A percentile compares a stretch with the other conserved stretches of the same genome.
Evolutionary conservation across 202 grass and related monocot species (phyloP).

Genomic region (Elaeis oleifera): DNA sequence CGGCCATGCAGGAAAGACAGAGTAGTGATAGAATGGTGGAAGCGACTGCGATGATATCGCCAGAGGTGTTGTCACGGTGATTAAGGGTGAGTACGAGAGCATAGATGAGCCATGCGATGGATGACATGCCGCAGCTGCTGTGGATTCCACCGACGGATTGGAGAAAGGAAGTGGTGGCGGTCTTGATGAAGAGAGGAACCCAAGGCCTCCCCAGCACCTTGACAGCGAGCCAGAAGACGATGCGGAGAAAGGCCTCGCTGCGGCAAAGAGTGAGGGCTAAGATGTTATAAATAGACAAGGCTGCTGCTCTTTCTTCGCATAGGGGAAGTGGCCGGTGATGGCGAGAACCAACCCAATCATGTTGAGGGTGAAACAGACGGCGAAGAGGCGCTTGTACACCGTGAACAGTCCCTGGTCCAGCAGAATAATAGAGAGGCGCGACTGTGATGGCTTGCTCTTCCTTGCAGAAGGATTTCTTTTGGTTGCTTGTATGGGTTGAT

Average conservation of each 20-base stretch:
- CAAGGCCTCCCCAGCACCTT: slow-evolving; percentile 29
- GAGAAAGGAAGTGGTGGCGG: slow-evolving; percentile 33
- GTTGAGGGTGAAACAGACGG: slow-evolving; percentile 34
- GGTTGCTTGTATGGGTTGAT: background rate
- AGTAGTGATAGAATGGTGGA: slow-evolving; percentile 41
- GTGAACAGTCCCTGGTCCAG: slow-evolving; percentile 69
- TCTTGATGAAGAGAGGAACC: slow-evolving; percentile 42
- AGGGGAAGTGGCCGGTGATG: slow-evolving; percentile 30
- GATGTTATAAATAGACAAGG: slow-evolving; percentile 60
- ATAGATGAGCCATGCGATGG: slow-evolving; percentile 55
- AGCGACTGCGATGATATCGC: slow-evolving; percentile 31
- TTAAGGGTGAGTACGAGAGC: slow-evolving; percentile 24
- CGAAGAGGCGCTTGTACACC: slow-evolving; percentile 65
- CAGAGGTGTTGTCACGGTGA: slow-evolving; percentile 14
- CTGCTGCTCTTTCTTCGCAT: slow-evolving; percentile 34
- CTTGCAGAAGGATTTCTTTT: slow-evolving; percentile 3
- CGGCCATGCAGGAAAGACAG: slow-evolving; percentile 37
- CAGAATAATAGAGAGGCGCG: slow-evolving; percentile 45
- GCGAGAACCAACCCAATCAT: slow-evolving; percentile 28
- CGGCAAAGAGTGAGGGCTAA: slow-evolving; percentile 62
- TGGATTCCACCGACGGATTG: slow-evolving; percentile 62
- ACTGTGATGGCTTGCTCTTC: slow-evolving; percentile 8
- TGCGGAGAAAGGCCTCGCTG: slow-evolving; percentile 48
- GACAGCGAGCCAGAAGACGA: slow-evolving; percentile 52
- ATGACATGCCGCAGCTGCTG: slow-evolving; percentile 56